These are phyloP conservation scores for Colletotrichum godetiae DNA, from an alignment of 2,329 filamentous ascomycete species.

Conservation along the genomic window DNA sequence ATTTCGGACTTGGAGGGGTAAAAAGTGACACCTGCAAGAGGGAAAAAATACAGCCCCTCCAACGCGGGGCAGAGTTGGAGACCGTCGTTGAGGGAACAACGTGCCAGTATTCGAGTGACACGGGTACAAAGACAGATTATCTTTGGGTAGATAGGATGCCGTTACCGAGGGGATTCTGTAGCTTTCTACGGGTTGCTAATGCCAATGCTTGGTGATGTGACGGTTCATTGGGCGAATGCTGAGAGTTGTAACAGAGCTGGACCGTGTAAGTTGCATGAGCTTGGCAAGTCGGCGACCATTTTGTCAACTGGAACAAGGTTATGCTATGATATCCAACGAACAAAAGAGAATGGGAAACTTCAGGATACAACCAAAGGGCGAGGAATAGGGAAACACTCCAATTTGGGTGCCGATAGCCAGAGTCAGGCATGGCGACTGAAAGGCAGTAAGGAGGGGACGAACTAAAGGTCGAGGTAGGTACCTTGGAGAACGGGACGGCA, in stretches of 20 bases:
- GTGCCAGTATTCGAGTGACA: not conserved
- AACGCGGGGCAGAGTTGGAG: slow-evolving; percentile 24
- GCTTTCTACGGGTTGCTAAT: slow-evolving; percentile 11
- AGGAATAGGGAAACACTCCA: no score
- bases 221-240: not conserved
- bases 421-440: not conserved
- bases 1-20: slow-evolving; percentile 29
- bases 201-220: not conserved
- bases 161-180: slow-evolving; percentile 22
- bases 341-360: not conserved
- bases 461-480: not conserved
- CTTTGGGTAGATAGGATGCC: no score
- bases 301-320: not conserved
- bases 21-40: slow-evolving; percentile 13
- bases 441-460: not conserved
- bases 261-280: not conserved
- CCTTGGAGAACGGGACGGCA: not conserved
- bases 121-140: not conserved
- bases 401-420: not conserved
- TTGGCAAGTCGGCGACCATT: not conserved
- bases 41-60: slow-evolving; percentile 26
- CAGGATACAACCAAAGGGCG: not conserved
- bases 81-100: not conserved
- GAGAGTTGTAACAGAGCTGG: not conserved
- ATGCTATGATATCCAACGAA: not conserved